Percentiles rank a stretch among this genome's conserved stretches.
Conservation (phyloP, 352 stramenopile species). For the Phytophthora tubulina region DNA sequence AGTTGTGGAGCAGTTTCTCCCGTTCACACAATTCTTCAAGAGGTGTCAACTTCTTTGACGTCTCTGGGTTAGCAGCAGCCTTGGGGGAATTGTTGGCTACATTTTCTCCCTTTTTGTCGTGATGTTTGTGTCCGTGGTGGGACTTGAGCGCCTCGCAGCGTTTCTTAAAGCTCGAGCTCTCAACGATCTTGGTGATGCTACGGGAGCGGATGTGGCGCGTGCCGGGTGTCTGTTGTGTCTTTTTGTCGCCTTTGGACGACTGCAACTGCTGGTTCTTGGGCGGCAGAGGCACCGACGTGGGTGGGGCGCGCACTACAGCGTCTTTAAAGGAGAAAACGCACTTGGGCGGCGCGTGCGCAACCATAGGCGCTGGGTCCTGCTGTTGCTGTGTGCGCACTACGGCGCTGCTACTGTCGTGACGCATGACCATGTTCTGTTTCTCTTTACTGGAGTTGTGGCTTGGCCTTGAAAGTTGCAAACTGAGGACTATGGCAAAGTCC, state of each 20-base stretch:
- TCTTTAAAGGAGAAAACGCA: constrained; percentile 48
- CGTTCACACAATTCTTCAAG: constrained; percentile 46
- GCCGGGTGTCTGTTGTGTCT: constrained; percentile 3
- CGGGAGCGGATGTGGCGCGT: constrained; percentile 43
- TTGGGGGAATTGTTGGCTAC: not conserved
- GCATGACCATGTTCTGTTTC: constrained; percentile 36
- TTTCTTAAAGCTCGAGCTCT: constrained; percentile 55
- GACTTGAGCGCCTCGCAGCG: constrained; percentile 52
- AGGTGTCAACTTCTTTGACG: constrained; percentile 34
- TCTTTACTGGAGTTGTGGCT: not conserved
- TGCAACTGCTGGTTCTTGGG: not conserved
- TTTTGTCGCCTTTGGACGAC: constrained; percentile 6
- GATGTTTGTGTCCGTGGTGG: constrained; percentile 23
- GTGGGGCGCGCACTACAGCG: constrained; percentile 37
- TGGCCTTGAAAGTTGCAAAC: constrained; percentile 6
- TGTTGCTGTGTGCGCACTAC: constrained; percentile 9
- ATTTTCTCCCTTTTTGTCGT: constrained; percentile 31
- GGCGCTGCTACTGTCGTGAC: constrained; percentile 13
- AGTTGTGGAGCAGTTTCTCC: constrained; percentile 31
- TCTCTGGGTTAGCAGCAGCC: constrained; percentile 1
- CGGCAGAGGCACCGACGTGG: constrained; percentile 5
- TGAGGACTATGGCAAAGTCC: not conserved
- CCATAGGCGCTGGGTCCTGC: constrained; percentile 17
- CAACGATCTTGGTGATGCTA: constrained; percentile 50
- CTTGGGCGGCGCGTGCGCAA: constrained; percentile 19